phyloP scores from a whole-genome alignment of 176 grass and related monocot genomes.

The Oryza brachyantha region DNA sequence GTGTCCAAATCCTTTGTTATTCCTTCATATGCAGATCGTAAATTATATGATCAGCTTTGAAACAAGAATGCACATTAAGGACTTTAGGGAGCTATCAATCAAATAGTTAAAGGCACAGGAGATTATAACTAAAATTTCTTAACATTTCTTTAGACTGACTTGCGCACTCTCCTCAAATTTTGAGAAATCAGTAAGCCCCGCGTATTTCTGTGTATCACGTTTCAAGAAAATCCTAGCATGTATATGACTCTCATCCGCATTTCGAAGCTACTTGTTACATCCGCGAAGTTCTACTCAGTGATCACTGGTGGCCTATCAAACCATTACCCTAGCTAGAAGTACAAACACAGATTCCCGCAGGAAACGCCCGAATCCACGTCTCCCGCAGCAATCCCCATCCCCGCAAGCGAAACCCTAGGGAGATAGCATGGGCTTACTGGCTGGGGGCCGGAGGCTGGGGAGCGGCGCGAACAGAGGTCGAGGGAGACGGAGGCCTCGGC shows the following conservation, averaged over 20 bases:
- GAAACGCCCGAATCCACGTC: neutral
- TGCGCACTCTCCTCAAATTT: neutral
- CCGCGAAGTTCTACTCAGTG: neutral
- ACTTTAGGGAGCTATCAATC: neutral
- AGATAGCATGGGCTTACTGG: constrained; percentile 25
- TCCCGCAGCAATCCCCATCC: neutral
- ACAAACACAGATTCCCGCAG: neutral
- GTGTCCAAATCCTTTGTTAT: neutral
- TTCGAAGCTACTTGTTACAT: neutral
- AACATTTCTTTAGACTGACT: neutral
- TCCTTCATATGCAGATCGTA: neutral
- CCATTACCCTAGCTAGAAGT: neutral
- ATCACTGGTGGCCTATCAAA: neutral
- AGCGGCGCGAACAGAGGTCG: neutral
- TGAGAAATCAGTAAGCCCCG: neutral
- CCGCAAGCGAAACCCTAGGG: constrained; percentile 35
- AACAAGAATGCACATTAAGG: neutral
- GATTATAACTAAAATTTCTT: neutral
- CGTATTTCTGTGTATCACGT: neutral
- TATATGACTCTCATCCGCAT: neutral
- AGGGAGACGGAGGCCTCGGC: constrained; percentile 12
- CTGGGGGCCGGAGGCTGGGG: constrained; percentile 8
- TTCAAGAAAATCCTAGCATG: neutral
- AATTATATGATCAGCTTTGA: neutral
- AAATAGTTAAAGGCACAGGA: neutral